These are phyloP conservation scores for Neltuma alba DNA, from an alignment of 306 rosid species.

Conservation along the genomic window DNA sequence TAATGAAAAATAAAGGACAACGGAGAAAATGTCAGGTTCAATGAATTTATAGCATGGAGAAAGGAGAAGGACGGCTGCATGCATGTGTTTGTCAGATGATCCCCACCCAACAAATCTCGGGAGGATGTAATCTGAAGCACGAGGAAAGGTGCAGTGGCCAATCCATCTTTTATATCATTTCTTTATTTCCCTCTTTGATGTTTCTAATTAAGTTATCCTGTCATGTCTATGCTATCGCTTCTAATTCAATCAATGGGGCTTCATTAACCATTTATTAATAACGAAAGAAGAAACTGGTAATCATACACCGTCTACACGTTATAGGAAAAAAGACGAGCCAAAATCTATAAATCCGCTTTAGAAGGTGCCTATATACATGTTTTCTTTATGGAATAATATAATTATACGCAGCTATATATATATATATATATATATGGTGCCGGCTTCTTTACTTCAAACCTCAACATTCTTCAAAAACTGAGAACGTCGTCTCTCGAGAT, in stretches of 20 bases:
- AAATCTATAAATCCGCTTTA: background rate
- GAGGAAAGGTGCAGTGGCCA: background rate
- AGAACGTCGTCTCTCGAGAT: background rate
- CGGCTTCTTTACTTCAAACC: background rate
- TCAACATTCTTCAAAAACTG: background rate
- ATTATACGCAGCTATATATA: background rate
- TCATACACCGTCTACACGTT: background rate
- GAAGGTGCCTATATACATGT: background rate
- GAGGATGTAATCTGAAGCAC: slow-evolving; percentile 1
- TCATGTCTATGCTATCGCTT: background rate
- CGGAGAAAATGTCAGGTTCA: slow-evolving; percentile 7
- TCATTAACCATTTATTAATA: background rate
- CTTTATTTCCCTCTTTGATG: background rate
- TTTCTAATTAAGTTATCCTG: background rate
- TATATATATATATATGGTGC: background rate
- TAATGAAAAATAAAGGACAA: background rate
- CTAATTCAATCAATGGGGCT: background rate
- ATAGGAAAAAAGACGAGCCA: background rate
- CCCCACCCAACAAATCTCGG: slow-evolving; percentile 21
- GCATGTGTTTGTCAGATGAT: slow-evolving; percentile 11
- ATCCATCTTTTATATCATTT: background rate
- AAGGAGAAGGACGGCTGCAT: background rate
- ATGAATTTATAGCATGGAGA: background rate
- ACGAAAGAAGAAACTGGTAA: background rate
- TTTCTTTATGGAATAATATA: too few species aligned